phyloP scores from a whole-genome alignment of 805 yeast species.

The Candida nonsorbophila region DNA sequence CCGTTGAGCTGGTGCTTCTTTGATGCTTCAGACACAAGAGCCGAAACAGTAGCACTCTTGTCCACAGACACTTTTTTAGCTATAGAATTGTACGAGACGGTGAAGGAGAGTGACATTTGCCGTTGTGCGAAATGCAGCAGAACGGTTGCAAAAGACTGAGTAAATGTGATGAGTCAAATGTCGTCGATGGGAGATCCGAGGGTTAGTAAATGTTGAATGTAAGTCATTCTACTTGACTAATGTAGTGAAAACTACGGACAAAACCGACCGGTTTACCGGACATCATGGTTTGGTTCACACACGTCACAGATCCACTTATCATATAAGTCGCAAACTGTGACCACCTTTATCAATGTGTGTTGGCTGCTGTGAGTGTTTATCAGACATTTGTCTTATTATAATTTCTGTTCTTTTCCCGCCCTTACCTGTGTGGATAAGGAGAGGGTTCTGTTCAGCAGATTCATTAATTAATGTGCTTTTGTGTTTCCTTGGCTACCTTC shows the following conservation, averaged over 20 bases:
- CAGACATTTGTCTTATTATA: constrained; percentile 55
- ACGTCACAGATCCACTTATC: neutral
- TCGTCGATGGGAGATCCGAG: too few species aligned
- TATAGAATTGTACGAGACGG: constrained; percentile 16
- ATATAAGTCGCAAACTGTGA: neutral
- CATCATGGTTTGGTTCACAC: too few species aligned
- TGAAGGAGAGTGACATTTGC: constrained; percentile 23
- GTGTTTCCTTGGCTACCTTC: constrained; percentile 44
- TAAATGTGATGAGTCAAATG: too few species aligned
- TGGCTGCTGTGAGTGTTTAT: constrained; percentile 25
- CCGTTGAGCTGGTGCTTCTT: constrained; percentile 20
- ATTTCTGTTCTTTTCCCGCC: constrained; percentile 70
- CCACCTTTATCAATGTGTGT: neutral
- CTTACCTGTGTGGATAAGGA: constrained; percentile 60
- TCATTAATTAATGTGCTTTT: constrained; percentile 38
- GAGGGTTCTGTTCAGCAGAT: constrained; percentile 57
- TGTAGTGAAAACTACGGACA: too few species aligned
- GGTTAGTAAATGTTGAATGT: too few species aligned
- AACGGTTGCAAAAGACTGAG: too few species aligned
- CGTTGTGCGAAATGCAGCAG: too few species aligned
- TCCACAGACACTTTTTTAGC: constrained; percentile 23
- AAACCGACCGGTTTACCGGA: too few species aligned
- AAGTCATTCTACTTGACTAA: too few species aligned
- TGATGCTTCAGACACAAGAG: constrained; percentile 15
- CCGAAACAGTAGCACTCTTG: constrained; percentile 20